Evolutionary conservation across 2,329 filamentous ascomycete genomes (phyloP), one percentile per base, ranked within the genome.

Genomic region (Exophiala aquamarina): DNA sequence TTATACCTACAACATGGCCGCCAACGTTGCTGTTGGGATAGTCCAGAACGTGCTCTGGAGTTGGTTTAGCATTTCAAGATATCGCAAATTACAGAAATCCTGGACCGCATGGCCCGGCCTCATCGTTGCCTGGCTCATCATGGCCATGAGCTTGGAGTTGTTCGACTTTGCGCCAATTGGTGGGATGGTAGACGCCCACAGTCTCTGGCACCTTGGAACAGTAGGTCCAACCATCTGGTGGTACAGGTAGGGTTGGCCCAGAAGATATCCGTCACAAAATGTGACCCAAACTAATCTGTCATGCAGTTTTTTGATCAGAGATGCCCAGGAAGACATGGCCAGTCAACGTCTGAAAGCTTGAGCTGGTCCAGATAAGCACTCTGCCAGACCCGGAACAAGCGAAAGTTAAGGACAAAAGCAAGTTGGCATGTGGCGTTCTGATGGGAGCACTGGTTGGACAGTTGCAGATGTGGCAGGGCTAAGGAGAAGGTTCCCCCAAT

Each of bases 1-100:
- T 68, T 98, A 98, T 66, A 87, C 86, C 4, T 98, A 98, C 72
- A 98, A 98, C 66, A 97, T 98, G 90, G 83, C 86, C 1, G 93
- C 91, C 41, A 98, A 97, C 62, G 87, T 98, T 15, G 82, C 79
- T 3, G 81, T 87, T 9, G 93, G 93, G 3, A 74, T 90, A 32
- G 67, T 91, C 3, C 85, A 90, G 63, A 95, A 97, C 61, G 42
- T 84, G 3, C 70, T 97, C 48, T 97, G 93, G 93, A 87, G 78
- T 34, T 86, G 81, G 67, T 96, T 95, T 69, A 91, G 87, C 64
- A 81, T 87, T 58, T 72, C 73, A 56, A 79, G 84, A 58, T 97
- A 92, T 69, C 74, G 77, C 55, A 82, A 82, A 66, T 81, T 86
- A 14, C 81, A 82, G 36, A 80, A 84, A 55, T 69, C 77, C 14